Percentiles rank a stretch among this genome's conserved stretches.
Evolutionary conservation across 805 yeast species (phyloP).

Genomic region (Candida glaebosa): DNA sequence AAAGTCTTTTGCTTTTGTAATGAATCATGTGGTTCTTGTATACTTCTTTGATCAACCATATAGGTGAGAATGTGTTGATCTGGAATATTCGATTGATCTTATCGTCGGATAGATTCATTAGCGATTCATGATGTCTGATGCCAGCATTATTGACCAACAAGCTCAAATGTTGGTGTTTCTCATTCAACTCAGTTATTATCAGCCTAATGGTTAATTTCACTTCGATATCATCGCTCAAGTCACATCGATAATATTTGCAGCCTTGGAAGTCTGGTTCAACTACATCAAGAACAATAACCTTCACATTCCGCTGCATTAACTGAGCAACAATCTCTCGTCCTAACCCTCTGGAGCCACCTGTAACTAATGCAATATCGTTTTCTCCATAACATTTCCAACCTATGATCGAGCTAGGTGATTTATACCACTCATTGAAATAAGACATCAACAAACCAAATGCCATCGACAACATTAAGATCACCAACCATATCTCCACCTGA

Average conservation of each 20-base stretch:
- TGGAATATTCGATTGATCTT: conserved; percentile 24
- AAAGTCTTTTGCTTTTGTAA: conserved; percentile 15
- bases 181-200: conserved; percentile 19
- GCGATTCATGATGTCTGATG: conserved; percentile 30
- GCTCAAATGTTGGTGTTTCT: conserved; percentile 11
- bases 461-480: not conserved
- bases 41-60: conserved; percentile 21
- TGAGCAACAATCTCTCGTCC: conserved; percentile 38
- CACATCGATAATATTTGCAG: conserved; percentile 19
- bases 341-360: conserved; percentile 54
- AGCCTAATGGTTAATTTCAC: conserved; percentile 13
- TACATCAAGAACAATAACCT: conserved; percentile 31
- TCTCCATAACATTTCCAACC: conserved; percentile 1
- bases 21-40: conserved; percentile 16
- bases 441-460: not conserved
- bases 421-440: conserved; percentile 3
- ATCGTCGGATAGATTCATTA: conserved; percentile 20
- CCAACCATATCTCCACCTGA: not conserved
- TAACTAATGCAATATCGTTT: conserved; percentile 33
- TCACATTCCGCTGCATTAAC: conserved; percentile 17
- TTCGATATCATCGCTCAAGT: conserved; percentile 17
- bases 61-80: conserved; percentile 30
- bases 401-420: not conserved
- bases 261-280: conserved; percentile 13
- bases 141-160: conserved; percentile 50